Percentiles rank a stretch among this genome's conserved stretches.
Conservation (phyloP, 176 grass and related monocot genomes). For the Raddia guianensis region DNA sequence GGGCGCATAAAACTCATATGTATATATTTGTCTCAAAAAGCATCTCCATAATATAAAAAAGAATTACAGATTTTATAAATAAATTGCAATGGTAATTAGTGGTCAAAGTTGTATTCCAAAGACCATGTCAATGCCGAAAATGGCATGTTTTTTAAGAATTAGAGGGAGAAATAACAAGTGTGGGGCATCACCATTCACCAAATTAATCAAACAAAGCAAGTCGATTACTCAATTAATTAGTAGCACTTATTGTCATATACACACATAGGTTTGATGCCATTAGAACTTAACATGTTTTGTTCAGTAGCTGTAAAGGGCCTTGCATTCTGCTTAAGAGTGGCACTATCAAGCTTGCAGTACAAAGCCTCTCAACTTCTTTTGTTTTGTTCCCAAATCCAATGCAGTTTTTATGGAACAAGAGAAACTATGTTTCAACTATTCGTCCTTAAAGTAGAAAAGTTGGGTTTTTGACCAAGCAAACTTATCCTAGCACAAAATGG, state of each 20-base stretch:
- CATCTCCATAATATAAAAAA: too few species aligned
- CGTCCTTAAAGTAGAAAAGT: not conserved
- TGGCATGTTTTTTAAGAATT: too few species aligned
- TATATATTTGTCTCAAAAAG: too few species aligned
- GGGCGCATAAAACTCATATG: too few species aligned
- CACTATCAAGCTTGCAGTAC: not conserved
- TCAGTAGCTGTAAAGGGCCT: not conserved
- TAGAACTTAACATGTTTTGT: not conserved
- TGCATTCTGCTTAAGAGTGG: not conserved
- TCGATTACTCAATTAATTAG: not conserved
- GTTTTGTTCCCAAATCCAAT: not conserved
- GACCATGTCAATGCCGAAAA: too few species aligned
- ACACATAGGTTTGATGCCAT: not conserved
- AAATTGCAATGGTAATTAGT: too few species aligned
- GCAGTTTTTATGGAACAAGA: not conserved
- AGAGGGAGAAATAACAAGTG: not conserved
- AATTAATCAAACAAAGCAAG: not conserved
- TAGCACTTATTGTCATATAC: not conserved
- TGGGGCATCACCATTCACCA: not conserved
- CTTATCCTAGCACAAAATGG: not conserved
- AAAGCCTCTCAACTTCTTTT: not conserved
- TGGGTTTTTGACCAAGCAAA: not conserved
- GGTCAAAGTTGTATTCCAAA: too few species aligned
- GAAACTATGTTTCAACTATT: not conserved
- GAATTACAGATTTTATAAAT: too few species aligned